Conservation (phyloP, 192 early-diverging fungal genomes). For the Entophlyctis luteolus region DNA sequence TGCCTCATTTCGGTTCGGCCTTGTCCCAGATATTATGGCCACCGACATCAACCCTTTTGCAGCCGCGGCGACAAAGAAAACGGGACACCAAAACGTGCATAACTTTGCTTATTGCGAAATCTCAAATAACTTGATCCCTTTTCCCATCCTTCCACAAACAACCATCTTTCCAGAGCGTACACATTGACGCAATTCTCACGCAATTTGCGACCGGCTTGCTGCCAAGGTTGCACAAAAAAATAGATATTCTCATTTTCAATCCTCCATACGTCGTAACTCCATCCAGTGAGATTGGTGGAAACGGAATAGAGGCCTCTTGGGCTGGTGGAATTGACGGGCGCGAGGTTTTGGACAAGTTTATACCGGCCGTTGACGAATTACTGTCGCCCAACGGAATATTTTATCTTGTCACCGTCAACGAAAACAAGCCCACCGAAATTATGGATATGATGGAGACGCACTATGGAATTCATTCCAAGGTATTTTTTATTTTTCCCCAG, state of each 20-base stretch:
- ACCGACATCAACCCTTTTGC: conserved; percentile 86
- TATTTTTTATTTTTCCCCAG: not conserved
- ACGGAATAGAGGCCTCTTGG: conserved; percentile 80
- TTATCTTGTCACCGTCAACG: conserved; percentile 79
- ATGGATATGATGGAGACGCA: conserved; percentile 51
- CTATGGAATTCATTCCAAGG: conserved; percentile 40
- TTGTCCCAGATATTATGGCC: conserved; percentile 48
- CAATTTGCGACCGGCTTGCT: conserved; percentile 57
- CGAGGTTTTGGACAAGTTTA: conserved; percentile 75
- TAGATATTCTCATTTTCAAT: conserved; percentile 89
- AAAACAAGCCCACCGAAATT: conserved; percentile 84
- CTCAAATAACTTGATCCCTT: conserved; percentile 4
- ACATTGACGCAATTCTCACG: conserved; percentile 64
- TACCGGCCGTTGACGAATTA: conserved; percentile 69
- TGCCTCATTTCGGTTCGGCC: conserved; percentile 27
- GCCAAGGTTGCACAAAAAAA: conserved; percentile 42
- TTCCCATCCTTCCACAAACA: not conserved
- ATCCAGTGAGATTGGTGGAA: conserved; percentile 68
- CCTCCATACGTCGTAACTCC: conserved; percentile 93
- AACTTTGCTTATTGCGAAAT: too few relatives aligned
- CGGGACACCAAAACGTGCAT: conserved; percentile 54
- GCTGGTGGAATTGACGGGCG: conserved; percentile 89
- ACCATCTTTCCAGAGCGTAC: conserved; percentile 24
- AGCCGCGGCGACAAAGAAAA: conserved; percentile 59
- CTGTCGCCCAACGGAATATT: conserved; percentile 71